Percentiles rank a stretch among this genome's conserved stretches.
phyloP scores from a whole-genome alignment of 2,329 filamentous ascomycete species.

The Plectosphaerella cucumerina region DNA sequence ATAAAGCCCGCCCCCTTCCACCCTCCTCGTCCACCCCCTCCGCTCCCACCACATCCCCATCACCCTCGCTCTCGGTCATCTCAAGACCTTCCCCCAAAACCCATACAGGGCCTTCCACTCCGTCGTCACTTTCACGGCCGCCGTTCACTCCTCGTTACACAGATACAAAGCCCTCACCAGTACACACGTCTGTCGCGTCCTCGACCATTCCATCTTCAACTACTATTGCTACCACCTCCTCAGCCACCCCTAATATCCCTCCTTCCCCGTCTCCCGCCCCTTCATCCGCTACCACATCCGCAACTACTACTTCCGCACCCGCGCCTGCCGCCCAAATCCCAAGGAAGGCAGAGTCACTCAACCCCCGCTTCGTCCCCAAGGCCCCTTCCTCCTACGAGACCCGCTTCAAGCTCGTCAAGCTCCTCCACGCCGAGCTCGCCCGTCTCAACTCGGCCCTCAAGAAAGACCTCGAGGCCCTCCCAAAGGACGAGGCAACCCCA shows the following conservation, averaged over 20 bases:
- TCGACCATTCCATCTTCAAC: not conserved
- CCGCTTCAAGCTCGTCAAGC: constrained; percentile 53
- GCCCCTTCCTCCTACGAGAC: constrained; percentile 54
- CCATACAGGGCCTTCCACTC: too few relatives aligned
- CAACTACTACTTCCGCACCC: constrained; percentile 7
- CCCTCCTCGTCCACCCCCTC: not conserved
- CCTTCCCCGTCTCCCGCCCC: not conserved
- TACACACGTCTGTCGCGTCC: not conserved
- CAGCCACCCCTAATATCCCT: too few relatives aligned
- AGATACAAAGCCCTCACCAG: not conserved
- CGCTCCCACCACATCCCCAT: not conserved
- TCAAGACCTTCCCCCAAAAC: too few relatives aligned
- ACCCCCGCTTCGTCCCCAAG: constrained; percentile 60
- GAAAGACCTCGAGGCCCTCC: constrained; percentile 43
- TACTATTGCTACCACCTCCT: not conserved
- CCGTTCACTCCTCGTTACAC: not conserved
- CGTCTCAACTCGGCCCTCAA: constrained; percentile 62
- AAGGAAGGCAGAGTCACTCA: constrained; percentile 53
- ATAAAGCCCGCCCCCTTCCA: constrained; percentile 6
- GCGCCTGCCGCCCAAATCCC: constrained; percentile 8
- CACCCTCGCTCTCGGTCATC: not conserved
- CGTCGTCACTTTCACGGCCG: not conserved
- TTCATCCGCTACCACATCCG: constrained; percentile 6
- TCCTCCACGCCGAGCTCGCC: constrained; percentile 62
- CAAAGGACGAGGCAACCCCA: constrained; percentile 41